A percentile compares a stretch with the other conserved stretches of the same genome.
Evolutionary conservation across 1,284 basidiomycete species (phyloP).

Genomic region (Anthracocystis walkeri): DNA sequence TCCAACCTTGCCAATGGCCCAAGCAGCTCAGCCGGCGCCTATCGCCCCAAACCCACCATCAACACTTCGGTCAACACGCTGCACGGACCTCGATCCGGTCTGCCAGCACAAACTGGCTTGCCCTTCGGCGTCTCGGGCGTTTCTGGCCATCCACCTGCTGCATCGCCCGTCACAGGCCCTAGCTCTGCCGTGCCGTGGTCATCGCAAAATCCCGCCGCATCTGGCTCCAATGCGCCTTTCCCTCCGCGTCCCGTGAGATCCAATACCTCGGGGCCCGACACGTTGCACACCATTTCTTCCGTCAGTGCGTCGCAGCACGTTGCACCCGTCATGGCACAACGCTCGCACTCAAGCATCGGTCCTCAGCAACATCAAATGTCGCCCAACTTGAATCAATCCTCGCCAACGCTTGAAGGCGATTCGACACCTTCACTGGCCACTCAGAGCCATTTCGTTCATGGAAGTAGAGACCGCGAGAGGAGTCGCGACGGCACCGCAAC

Average conservation of each 20-base stretch:
- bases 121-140: slow-evolving; percentile 32
- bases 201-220: slow-evolving; percentile 12
- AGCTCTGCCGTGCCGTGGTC: slow-evolving; percentile 38
- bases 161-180: slow-evolving; percentile 26
- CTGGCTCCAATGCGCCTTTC: slow-evolving; percentile 17
- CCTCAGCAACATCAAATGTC: slow-evolving; percentile 47
- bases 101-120: slow-evolving; percentile 34
- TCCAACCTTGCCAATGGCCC: slow-evolving; percentile 30
- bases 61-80: slow-evolving; percentile 24
- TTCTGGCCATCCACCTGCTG: slow-evolving; percentile 23
- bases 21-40: slow-evolving; percentile 27
- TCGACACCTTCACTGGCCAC: slow-evolving; percentile 24
- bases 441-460: slow-evolving; percentile 52
- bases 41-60: slow-evolving; percentile 40
- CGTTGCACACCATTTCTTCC: slow-evolving; percentile 31
- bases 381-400: slow-evolving; percentile 41
- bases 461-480: slow-evolving; percentile 36
- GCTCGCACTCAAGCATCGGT: slow-evolving; percentile 51
- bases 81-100: slow-evolving; percentile 28
- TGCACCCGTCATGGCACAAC: slow-evolving; percentile 39
- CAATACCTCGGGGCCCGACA: slow-evolving; percentile 48
- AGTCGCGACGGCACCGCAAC: slow-evolving; percentile 47
- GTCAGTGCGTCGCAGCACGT: slow-evolving; percentile 38
- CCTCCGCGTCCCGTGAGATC: slow-evolving; percentile 52
- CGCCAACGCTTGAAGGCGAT: slow-evolving; percentile 41